phyloP scores from a whole-genome alignment of 257 asterid genomes.

The Plantago ovata region DNA sequence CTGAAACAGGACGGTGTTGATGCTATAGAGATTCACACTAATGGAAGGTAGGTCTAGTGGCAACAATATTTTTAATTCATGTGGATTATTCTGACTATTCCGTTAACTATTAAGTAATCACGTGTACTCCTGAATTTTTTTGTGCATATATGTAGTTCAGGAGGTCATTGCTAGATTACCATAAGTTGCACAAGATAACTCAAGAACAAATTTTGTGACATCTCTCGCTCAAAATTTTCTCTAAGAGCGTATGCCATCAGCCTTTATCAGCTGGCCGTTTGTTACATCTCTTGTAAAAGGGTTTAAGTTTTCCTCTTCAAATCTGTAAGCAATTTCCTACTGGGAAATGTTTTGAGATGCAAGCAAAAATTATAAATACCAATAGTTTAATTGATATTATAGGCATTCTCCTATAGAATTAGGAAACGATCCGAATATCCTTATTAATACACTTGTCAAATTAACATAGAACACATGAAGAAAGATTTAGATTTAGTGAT shows the following conservation, averaged over 20 bases:
- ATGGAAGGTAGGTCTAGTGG: conserved; percentile 57
- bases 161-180: background rate
- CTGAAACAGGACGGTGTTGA: conserved; percentile 57
- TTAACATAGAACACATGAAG: too few relatives aligned
- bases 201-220: background rate
- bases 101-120: background rate
- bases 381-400: too few relatives aligned
- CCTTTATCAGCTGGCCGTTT: background rate
- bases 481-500: too few relatives aligned
- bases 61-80: background rate
- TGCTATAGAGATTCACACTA: conserved; percentile 90
- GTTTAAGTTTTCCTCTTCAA: too few relatives aligned
- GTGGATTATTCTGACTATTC: background rate
- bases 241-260: background rate
- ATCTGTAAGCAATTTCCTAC: too few relatives aligned
- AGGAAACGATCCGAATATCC: too few relatives aligned
- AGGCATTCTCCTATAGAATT: too few relatives aligned
- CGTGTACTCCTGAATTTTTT: background rate
- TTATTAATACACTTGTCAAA: too few relatives aligned
- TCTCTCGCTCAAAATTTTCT: background rate
- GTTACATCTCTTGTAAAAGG: background rate
- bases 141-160: conserved; percentile 2
- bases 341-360: too few relatives aligned
- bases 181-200: background rate
- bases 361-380: too few relatives aligned